These are phyloP conservation scores for Coemansia sp. DNA, from an alignment of 192 early-diverging fungal species.

Conservation along the genomic window DNA sequence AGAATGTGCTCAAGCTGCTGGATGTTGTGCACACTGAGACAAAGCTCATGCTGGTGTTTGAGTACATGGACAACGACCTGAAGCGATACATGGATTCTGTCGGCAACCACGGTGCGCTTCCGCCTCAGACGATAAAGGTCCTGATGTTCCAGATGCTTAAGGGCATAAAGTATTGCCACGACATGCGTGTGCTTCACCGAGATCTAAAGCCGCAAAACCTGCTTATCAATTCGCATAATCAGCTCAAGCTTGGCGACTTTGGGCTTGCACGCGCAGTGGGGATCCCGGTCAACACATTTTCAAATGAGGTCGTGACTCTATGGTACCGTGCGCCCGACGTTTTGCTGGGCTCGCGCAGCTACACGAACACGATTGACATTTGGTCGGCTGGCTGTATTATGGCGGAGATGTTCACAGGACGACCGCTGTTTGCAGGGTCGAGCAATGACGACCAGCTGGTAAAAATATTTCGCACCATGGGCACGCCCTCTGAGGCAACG, in stretches of 20 bases:
- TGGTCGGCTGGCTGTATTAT: slow-evolving; percentile 99
- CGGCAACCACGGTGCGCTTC: slow-evolving; percentile 62
- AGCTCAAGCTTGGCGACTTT: slow-evolving; percentile 83
- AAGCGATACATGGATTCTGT: slow-evolving; percentile 82
- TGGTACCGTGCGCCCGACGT: slow-evolving; percentile 99
- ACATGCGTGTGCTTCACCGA: slow-evolving; percentile 78
- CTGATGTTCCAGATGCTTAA: slow-evolving; percentile 81
- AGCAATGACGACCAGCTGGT: slow-evolving; percentile 79
- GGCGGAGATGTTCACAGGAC: slow-evolving; percentile 85
- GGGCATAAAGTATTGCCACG: slow-evolving; percentile 83
- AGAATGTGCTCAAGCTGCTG: slow-evolving; percentile 82
- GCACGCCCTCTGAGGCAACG: slow-evolving; percentile 72
- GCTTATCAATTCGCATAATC: slow-evolving; percentile 74
- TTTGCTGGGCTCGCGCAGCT: slow-evolving; percentile 91
- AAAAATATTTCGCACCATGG: slow-evolving; percentile 78
- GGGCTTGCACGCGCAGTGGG: slow-evolving; percentile 81
- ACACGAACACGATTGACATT: slow-evolving; percentile 94
- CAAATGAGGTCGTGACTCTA: slow-evolving; percentile 97
- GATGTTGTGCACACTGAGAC: slow-evolving; percentile 85
- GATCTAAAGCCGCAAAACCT: slow-evolving; percentile 87
- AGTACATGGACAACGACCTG: slow-evolving; percentile 85
- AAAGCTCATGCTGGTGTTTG: slow-evolving; percentile 83
- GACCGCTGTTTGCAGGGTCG: slow-evolving; percentile 78
- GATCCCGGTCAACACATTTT: slow-evolving; percentile 89
- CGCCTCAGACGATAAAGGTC: slow-evolving; percentile 66